Conservation (phyloP, 805 yeast species). For the Hanseniaspora meyeri region DNA sequence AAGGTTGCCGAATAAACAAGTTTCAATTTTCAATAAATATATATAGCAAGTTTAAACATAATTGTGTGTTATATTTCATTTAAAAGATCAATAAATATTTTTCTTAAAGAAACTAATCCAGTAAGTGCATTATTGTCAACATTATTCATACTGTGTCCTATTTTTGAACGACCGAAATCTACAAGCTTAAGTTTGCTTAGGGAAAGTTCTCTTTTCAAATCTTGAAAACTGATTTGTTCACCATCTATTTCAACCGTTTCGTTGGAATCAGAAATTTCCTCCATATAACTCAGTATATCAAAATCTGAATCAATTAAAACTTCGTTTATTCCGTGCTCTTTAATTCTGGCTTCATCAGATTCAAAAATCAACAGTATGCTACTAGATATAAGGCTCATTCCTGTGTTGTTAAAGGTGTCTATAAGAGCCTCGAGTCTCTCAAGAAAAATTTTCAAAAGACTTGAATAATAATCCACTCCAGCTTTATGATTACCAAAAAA, state of each 20-base stretch:
- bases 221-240: conserved; percentile 22
- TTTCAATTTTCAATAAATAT: background rate
- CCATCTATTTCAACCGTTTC: conserved; percentile 15
- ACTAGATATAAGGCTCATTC: conserved; percentile 56
- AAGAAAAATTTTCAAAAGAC: conserved; percentile 36
- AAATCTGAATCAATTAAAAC: conserved; percentile 27
- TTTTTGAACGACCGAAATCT: conserved; percentile 81
- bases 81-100: background rate
- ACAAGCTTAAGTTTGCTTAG: conserved; percentile 56
- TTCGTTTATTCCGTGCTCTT: conserved; percentile 32
- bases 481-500: conserved; percentile 34
- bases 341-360: conserved; percentile 48
- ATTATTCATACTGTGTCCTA: conserved; percentile 26
- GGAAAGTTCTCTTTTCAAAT: conserved; percentile 20
- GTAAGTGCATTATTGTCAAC: background rate
- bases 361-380: conserved; percentile 67
- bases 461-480: conserved; percentile 25
- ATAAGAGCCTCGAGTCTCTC: conserved; percentile 54
- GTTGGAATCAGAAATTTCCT: conserved; percentile 24
- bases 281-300: conserved; percentile 26
- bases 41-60: background rate
- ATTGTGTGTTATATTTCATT: background rate
- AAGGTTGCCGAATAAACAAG: conserved; percentile 48
- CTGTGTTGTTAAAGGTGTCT: conserved; percentile 50
- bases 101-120: background rate